Evolutionary conservation across 1,284 basidiomycete genomes (phyloP), one percentile per base, ranked within the genome.

Genomic region (Stereum hirsutum): DNA sequence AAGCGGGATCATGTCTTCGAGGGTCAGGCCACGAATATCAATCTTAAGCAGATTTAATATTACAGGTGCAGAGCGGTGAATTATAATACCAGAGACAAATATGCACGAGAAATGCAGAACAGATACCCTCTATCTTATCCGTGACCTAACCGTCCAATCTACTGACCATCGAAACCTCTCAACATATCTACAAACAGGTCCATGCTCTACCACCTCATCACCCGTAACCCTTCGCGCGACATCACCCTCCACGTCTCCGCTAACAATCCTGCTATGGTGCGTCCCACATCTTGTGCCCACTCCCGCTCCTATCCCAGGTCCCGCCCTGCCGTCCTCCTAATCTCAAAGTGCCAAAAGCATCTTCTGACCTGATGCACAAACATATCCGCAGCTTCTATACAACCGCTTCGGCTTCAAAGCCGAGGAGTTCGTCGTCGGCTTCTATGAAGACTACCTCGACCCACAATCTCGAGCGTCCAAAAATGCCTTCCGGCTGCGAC

Each of bases 351-450:
- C n/a, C n/a, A 21, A 4, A 28, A 26, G 35, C 14, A 33, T 28
- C 24, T 12, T 34, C 31, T 24, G 30, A 19, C 25, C 10, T 17
- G 17, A 40, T 47, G 24, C 5, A 25, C 27, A 33, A 27, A 23
- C 28, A 24, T 34, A 25, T 33, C 6, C n/a, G 12, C 42, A 87
- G 85, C 62, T 88, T 5, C 57, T 88, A 12, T 89, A 89, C 59
- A 88, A 89, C 50, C 75, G 76, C 42, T 88, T 89, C 52, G 86
- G 86, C 15, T 88, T 89, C 70, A 89, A 89, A 54, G 81, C 83
- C 0, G 85, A 88, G 58, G 82, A 84, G 55, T 88, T 87, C 50
- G 70, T 89, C 28, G 74, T 75, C 23, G 83, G 81, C 15, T 89
- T 89, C 52, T 89, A 88, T 50, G 80, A 85, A 36, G 70, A 78